Conservation (phyloP, 169 alveolate genomes). For the Neospora caninum region DNA sequence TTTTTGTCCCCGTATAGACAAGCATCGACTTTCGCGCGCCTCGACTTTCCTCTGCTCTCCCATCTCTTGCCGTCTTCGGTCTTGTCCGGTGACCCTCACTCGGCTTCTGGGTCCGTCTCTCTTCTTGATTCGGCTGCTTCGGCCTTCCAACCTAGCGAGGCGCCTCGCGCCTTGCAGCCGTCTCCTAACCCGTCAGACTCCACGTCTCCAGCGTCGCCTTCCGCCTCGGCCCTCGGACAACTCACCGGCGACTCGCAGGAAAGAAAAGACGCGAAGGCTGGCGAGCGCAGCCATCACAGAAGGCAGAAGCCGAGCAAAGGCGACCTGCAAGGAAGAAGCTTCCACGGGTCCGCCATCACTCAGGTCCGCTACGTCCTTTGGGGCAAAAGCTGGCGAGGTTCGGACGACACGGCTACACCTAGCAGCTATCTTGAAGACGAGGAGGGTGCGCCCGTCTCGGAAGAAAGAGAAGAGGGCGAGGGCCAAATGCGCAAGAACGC, state of each 20-base stretch:
- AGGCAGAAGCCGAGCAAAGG: neutral
- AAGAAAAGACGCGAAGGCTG: neutral
- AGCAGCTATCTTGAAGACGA: neutral
- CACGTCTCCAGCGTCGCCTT: too few species aligned
- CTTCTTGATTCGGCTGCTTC: neutral
- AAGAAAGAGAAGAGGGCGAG: neutral
- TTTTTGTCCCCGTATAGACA: neutral
- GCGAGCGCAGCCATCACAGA: neutral
- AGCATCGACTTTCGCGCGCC: neutral
- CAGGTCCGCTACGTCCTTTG: slow-evolving; percentile 17
- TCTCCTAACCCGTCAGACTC: neutral
- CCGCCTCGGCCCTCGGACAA: too few species aligned
- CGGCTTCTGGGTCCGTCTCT: neutral
- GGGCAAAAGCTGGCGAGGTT: neutral
- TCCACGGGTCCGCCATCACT: neutral
- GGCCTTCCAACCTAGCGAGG: neutral
- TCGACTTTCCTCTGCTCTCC: neutral
- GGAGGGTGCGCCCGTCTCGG: neutral
- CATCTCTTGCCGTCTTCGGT: neutral
- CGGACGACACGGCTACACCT: neutral
- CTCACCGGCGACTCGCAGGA: neutral
- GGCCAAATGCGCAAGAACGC: neutral
- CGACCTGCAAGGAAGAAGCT: neutral
- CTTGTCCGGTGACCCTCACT: neutral
- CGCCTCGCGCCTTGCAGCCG: neutral